Conservation (phyloP, 1,284 basidiomycete genomes). For the Pseudozyma hubeiensis region DNA sequence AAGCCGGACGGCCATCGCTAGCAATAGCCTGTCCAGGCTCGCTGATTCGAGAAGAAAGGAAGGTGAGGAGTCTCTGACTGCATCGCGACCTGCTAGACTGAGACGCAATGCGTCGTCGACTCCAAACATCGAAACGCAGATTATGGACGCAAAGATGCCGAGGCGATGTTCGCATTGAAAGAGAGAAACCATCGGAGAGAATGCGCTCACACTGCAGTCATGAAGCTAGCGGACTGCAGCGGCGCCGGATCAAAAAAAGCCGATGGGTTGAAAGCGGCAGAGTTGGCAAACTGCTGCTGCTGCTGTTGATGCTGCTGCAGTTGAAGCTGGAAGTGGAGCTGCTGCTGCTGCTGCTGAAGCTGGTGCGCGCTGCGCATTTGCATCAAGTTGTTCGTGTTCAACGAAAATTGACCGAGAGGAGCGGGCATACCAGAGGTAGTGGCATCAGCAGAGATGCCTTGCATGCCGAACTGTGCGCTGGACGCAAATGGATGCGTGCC, state of each 20-base stretch:
- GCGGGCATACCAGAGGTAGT: slow-evolving; percentile 2
- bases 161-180: background rate
- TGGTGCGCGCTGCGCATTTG: slow-evolving; percentile 39
- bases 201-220: slow-evolving; percentile 50
- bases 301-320: slow-evolving; percentile 32
- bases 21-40: background rate
- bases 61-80: slow-evolving; percentile 9
- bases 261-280: slow-evolving; percentile 27
- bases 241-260: slow-evolving; percentile 53
- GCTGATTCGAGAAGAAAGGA: background rate
- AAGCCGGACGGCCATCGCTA: background rate
- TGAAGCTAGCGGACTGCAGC: slow-evolving; percentile 52
- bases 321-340: slow-evolving; percentile 27
- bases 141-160: background rate
- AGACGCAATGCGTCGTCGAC: slow-evolving; percentile 16
- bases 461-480: slow-evolving; percentile 4
- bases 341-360: slow-evolving; percentile 29
- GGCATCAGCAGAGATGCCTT: slow-evolving; percentile 1
- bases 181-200: background rate
- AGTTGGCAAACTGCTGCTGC: slow-evolving; percentile 22
- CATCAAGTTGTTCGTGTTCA: slow-evolving; percentile 28
- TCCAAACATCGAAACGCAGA: slow-evolving; percentile 2
- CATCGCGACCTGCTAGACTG: slow-evolving; percentile 30
- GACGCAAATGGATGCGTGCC: slow-evolving; percentile 18
- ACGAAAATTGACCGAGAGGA: slow-evolving; percentile 20